phyloP scores from a whole-genome alignment of 306 rosid genomes.

The Ormosia semicastrata region DNA sequence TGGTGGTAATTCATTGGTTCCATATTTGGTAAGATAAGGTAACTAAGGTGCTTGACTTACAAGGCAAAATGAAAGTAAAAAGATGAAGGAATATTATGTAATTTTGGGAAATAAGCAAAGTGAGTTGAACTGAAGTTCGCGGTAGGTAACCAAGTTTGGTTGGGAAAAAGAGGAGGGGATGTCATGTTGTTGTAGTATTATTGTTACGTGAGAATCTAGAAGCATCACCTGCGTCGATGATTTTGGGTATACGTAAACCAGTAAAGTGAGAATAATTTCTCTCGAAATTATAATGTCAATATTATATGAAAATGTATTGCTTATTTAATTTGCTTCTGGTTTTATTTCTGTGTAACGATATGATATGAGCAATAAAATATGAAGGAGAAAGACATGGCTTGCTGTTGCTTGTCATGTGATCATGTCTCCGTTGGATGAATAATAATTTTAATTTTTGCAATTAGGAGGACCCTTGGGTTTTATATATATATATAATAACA shows the following conservation, averaged over 20 bases:
- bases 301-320: constrained; percentile 20
- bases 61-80: constrained; percentile 32
- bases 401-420: constrained; percentile 35
- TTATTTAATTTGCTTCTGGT: constrained; percentile 10
- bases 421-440: constrained; percentile 15
- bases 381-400: constrained; percentile 7
- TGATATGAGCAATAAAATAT: constrained; percentile 23
- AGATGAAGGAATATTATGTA: constrained; percentile 44
- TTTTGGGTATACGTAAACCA: constrained; percentile 38
- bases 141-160: constrained; percentile 42
- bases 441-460: neutral
- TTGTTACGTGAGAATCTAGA: constrained; percentile 55
- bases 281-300: constrained; percentile 21
- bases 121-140: constrained; percentile 35
- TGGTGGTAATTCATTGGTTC: constrained; percentile 21
- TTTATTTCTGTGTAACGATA: constrained; percentile 9
- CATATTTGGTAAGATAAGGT: constrained; percentile 17
- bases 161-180: constrained; percentile 31
- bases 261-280: constrained; percentile 22
- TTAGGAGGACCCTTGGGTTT: neutral
- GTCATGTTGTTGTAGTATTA: constrained; percentile 45
- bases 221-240: constrained; percentile 36
- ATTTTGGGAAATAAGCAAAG: constrained; percentile 57
- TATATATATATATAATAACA: neutral
- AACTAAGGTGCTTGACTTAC: constrained; percentile 27